A percentile compares a stretch with the other conserved stretches of the same genome.
These are phyloP conservation scores for Jamesozyma piceae DNA, from an alignment of 805 yeast species.

Conservation along the genomic window DNA sequence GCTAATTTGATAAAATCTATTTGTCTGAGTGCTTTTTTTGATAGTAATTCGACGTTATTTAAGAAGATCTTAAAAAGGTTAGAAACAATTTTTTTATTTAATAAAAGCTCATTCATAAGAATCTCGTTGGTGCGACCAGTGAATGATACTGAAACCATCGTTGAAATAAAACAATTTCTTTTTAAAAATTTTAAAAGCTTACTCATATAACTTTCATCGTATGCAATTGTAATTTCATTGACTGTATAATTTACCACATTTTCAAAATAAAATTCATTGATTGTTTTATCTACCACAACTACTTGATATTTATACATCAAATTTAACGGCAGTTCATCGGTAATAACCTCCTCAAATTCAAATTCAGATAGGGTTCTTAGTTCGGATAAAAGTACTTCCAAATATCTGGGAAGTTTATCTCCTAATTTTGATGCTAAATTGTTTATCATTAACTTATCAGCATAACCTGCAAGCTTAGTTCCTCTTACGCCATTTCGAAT, in stretches of 20 bases:
- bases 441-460: background rate
- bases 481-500: slow-evolving; percentile 5
- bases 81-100: slow-evolving; percentile 1
- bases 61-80: background rate
- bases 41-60: too few species aligned
- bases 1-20: background rate
- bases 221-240: too few species aligned
- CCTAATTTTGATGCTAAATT: background rate
- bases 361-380: background rate
- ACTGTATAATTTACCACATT: slow-evolving; percentile 2
- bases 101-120: slow-evolving; percentile 6
- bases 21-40: too few species aligned
- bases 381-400: background rate
- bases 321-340: slow-evolving; percentile 4
- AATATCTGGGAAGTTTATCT: background rate
- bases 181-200: too few species aligned
- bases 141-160: slow-evolving; percentile 7
- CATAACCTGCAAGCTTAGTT: slow-evolving; percentile 1
- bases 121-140: slow-evolving; percentile 6
- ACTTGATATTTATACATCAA: slow-evolving; percentile 8
- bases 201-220: too few species aligned
- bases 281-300: slow-evolving; percentile 1
- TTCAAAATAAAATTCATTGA: slow-evolving; percentile 8
- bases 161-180: slow-evolving; percentile 3
- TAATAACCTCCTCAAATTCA: background rate